phyloP scores from a whole-genome alignment of 169 alveolate species.

The Babesia bigemina region DNA sequence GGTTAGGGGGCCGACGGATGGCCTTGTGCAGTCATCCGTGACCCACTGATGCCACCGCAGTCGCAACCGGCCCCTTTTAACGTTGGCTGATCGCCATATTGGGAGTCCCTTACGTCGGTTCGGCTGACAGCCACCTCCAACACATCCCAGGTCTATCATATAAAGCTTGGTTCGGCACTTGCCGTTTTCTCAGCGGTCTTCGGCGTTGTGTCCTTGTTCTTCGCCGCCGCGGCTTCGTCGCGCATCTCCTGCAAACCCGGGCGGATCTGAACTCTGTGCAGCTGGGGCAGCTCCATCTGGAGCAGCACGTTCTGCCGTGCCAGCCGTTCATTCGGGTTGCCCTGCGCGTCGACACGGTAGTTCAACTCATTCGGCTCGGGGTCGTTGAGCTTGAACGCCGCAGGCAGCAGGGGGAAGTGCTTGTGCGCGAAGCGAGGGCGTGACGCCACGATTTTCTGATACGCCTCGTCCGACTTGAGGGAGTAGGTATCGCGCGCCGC shows the following conservation, averaged over 20 bases:
- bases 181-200: not conserved
- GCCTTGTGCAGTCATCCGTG: no score
- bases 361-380: not conserved
- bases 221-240: constrained; percentile 8
- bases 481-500: constrained; percentile 55
- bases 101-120: no score
- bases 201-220: not conserved
- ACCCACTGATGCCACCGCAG: no score
- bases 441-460: constrained; percentile 62
- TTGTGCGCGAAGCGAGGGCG: constrained; percentile 60
- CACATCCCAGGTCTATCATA: no score
- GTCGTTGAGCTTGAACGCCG: constrained; percentile 38
- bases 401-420: constrained; percentile 68
- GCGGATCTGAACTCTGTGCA: constrained; percentile 62
- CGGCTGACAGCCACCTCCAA: no score
- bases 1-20: no score
- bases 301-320: constrained; percentile 58
- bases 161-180: no score
- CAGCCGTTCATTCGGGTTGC: constrained; percentile 35
- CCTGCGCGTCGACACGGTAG: constrained; percentile 30
- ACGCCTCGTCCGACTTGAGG: constrained; percentile 57
- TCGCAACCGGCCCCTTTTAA: no score
- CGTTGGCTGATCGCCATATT: no score
- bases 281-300: constrained; percentile 60
- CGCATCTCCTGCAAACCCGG: constrained; percentile 56